These are phyloP conservation scores for Neostapfia colusana DNA, from an alignment of 176 grass and related monocot species.

Conservation along the genomic window DNA sequence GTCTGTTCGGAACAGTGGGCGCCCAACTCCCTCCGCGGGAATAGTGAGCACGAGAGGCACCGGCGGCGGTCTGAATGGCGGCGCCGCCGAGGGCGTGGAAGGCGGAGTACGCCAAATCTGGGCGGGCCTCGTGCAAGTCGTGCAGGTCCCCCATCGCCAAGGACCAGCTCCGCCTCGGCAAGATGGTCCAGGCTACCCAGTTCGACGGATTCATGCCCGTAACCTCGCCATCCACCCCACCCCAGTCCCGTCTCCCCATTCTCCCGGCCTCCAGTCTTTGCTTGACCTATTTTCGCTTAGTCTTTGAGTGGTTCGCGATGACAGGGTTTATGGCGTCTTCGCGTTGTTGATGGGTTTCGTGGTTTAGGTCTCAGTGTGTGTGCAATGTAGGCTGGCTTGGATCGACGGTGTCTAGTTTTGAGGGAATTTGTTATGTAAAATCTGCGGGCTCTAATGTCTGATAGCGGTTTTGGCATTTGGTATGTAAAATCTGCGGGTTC, in stretches of 20 bases:
- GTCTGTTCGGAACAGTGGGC: no score
- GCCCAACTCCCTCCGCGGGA: no score
- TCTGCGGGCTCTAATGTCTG: not conserved
- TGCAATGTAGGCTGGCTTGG: not conserved
- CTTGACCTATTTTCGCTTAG: not conserved
- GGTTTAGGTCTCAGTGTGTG: not conserved
- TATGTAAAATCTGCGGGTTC: not conserved
- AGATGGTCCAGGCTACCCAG: constrained; percentile 89
- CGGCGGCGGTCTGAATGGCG: constrained; percentile 52
- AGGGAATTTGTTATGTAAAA: constrained; percentile 4
- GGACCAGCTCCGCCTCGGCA: constrained; percentile 82
- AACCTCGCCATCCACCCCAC: not conserved
- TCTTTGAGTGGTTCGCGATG: not conserved
- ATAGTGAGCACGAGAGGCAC: not conserved
- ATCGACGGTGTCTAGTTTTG: constrained; percentile 2
- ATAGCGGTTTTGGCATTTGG: not conserved
- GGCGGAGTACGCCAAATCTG: constrained; percentile 93
- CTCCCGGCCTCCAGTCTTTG: not conserved
- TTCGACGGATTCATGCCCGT: constrained; percentile 94
- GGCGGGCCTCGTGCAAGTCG: constrained; percentile 83
- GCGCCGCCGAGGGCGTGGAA: constrained; percentile 76
- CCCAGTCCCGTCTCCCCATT: not conserved
- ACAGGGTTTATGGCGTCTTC: constrained; percentile 41
- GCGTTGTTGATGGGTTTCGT: not conserved
- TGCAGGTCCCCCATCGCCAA: constrained; percentile 79